Conservation (phyloP, 2,329 filamentous ascomycete species). For the Fusarium coicis region DNA sequence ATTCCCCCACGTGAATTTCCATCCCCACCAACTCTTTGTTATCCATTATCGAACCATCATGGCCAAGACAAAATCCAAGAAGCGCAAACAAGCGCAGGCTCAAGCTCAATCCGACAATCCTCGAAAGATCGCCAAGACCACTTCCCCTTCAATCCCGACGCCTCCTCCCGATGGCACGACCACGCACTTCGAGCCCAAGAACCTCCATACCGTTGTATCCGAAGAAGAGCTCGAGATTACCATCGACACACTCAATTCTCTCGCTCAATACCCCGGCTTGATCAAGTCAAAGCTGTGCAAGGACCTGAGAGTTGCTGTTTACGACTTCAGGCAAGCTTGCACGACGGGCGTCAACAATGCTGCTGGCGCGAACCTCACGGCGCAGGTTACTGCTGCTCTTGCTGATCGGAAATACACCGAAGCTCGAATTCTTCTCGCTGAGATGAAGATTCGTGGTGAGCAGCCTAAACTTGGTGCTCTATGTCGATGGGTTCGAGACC, state of each 20-base stretch:
- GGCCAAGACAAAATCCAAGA: constrained; percentile 58
- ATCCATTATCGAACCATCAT: constrained; percentile 42
- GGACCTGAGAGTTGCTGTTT: constrained; percentile 73
- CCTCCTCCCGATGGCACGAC: constrained; percentile 51
- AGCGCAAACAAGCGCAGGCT: constrained; percentile 55
- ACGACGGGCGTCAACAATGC: constrained; percentile 74
- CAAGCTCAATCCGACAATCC: constrained; percentile 49
- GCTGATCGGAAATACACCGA: constrained; percentile 73
- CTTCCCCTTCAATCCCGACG: constrained; percentile 40
- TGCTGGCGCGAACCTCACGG: constrained; percentile 70
- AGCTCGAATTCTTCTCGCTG: constrained; percentile 72
- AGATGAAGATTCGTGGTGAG: constrained; percentile 75
- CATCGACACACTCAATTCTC: constrained; percentile 69
- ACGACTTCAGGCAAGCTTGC: constrained; percentile 75
- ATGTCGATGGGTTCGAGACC: constrained; percentile 77
- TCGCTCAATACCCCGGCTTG: constrained; percentile 67
- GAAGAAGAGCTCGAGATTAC: constrained; percentile 74
- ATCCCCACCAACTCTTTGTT: constrained; percentile 8
- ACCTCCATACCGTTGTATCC: constrained; percentile 64
- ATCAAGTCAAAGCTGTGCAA: constrained; percentile 77
- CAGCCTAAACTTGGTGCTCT: constrained; percentile 74
- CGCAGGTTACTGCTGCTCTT: constrained; percentile 72
- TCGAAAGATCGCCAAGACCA: constrained; percentile 54
- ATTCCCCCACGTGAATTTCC: constrained; percentile 17
- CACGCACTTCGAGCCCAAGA: constrained; percentile 57